Percentiles rank a stretch among this genome's conserved stretches.
These are phyloP conservation scores for Vaccinium darrowii DNA, from an alignment of 148 eudicot genomes.

Conservation along the genomic window DNA sequence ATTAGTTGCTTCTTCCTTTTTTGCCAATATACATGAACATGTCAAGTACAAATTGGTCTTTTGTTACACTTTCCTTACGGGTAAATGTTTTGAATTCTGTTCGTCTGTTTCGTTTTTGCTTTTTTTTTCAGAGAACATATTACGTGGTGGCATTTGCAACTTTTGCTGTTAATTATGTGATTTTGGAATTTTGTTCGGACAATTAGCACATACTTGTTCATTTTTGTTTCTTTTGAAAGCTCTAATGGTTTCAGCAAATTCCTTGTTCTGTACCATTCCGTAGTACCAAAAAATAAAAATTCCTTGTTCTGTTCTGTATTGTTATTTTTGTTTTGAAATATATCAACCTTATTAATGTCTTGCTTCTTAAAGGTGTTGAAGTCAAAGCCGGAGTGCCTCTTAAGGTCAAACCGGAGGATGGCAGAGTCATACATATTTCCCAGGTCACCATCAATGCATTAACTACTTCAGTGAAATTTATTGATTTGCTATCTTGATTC, in stretches of 20 bases:
- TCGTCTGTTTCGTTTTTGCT: background rate
- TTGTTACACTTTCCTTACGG: background rate
- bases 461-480: slow-evolving; percentile 7
- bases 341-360: background rate
- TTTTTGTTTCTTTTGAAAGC: background rate
- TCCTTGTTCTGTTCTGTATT: background rate
- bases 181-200: background rate
- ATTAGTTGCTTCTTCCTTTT: background rate
- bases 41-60: background rate
- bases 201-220: background rate
- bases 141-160: background rate
- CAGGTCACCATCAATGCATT: slow-evolving; percentile 32
- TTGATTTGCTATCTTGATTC: background rate
- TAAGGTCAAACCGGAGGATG: slow-evolving; percentile 36
- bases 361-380: slow-evolving; percentile 56
- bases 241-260: background rate
- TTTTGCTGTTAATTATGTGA: background rate
- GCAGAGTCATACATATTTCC: slow-evolving; percentile 54
- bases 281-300: background rate
- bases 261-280: background rate
- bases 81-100: background rate
- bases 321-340: background rate
- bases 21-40: background rate
- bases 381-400: slow-evolving; percentile 54
- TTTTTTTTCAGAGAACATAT: background rate